Evolutionary conservation across 441 rosid species (phyloP).

Genomic region (Bocquillonia castaneifolia): DNA sequence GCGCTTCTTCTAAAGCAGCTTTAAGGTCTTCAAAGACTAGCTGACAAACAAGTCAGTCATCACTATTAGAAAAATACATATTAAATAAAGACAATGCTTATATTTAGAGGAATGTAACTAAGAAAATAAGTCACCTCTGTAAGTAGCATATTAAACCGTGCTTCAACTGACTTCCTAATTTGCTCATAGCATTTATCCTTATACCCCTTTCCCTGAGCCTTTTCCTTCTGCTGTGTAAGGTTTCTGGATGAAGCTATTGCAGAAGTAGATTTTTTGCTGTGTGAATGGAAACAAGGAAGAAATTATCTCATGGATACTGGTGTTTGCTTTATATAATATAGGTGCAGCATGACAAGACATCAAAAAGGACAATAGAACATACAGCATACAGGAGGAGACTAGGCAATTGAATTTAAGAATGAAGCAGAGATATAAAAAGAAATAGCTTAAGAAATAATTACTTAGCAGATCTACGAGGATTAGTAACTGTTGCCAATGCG

Average conservation of each 20-base stretch:
- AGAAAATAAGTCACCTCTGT: slow-evolving; percentile 47
- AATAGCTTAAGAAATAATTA: slow-evolving; percentile 30
- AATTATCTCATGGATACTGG: slow-evolving; percentile 2
- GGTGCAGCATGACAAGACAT: slow-evolving; percentile 17
- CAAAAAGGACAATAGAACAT: not conserved
- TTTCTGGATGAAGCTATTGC: slow-evolving; percentile 54
- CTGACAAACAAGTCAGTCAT: slow-evolving; percentile 52
- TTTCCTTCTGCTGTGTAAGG: slow-evolving; percentile 61
- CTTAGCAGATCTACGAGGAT: slow-evolving; percentile 92
- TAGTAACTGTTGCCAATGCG: slow-evolving; percentile 82
- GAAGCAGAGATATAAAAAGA: slow-evolving; percentile 6
- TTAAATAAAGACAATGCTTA: slow-evolving; percentile 18
- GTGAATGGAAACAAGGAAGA: slow-evolving; percentile 24
- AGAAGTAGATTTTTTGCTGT: slow-evolving; percentile 61
- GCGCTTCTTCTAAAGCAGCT: slow-evolving; percentile 97
- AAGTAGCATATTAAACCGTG: slow-evolving; percentile 76
- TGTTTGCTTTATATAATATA: slow-evolving; percentile 3
- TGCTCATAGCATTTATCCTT: slow-evolving; percentile 98
- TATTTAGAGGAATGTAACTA: slow-evolving; percentile 1
- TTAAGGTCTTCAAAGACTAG: slow-evolving; percentile 87
- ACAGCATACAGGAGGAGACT: not conserved
- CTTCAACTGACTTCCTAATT: slow-evolving; percentile 83
- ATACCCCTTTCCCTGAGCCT: slow-evolving; percentile 85
- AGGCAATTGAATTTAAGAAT: not conserved
- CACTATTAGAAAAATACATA: slow-evolving; percentile 26